Base-by-base conservation (phyloP, 1,139 yeast genomes). In the Sugiyamaella xylanicola region DNA sequence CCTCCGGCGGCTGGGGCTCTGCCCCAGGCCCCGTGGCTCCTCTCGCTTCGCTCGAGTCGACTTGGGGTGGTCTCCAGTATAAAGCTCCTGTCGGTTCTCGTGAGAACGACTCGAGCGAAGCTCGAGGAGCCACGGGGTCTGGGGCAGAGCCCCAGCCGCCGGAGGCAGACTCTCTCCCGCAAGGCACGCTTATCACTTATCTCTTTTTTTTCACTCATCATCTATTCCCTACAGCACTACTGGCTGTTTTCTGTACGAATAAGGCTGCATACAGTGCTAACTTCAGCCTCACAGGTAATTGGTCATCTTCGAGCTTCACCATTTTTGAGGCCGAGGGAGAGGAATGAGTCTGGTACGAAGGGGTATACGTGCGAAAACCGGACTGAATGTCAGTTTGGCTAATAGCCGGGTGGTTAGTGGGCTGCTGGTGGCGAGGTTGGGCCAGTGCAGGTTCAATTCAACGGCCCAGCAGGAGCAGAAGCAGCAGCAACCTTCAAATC, bases 401-500 rank as follows among this genome's bases (percentile, higher is more conserved):
- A 5, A 9, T 5, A 25, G 29, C 29, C 9, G 8, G 29, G 29
- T 25, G 29, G 29, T 9, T 25, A 5, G 29, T 25, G 45, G 32
- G 13, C 5, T 3, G 11, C 45, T 15, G 5, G 19, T 36, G 19
- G 11, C 16, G 13, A 36, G 4, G 22, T 4, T 42, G 32, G 17
- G 8, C n/a, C 27, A 20, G n/a, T 19, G n/a, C 13, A 19, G 44
- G 29, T 15, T 8, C 29, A 41, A 20, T 20, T 41, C 46, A 19
- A 29, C 48, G 7, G 15, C 27, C 20, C 29, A 25, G n/a, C 43
- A 3, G 25, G 9, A 13, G 22, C 22, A 2, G 27, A 3, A 1
- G 22, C 15, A 11, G 15, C 50, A 13, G 21, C 52, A 32, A 4
- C 40, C 52, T 5, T 48, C 55, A 15, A 84, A 84, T 63, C 87